Conservation (phyloP, 345 rosid species). For the Firmiana major region DNA sequence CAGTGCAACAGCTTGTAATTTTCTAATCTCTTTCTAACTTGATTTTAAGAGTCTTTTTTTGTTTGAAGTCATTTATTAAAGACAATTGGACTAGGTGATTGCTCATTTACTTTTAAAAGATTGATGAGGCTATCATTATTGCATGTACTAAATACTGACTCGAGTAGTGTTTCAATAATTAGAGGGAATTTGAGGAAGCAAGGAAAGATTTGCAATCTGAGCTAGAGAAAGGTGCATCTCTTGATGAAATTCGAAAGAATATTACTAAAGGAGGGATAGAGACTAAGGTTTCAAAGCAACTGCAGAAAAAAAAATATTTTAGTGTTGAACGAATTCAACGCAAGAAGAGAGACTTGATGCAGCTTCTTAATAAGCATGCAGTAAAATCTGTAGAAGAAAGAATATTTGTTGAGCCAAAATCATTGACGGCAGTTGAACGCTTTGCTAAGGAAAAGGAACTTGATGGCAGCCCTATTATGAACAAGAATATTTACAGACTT, state of each 20-base stretch:
- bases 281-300: constrained; percentile 32
- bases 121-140: constrained; percentile 6
- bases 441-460: constrained; percentile 60
- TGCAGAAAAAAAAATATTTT: constrained; percentile 34
- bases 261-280: constrained; percentile 50
- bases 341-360: constrained; percentile 61
- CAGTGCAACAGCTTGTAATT: constrained; percentile 50
- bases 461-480: constrained; percentile 44
- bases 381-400: constrained; percentile 36
- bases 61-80: background rate
- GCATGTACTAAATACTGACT: constrained; percentile 8
- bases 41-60: constrained; percentile 5
- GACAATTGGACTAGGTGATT: background rate
- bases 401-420: constrained; percentile 42
- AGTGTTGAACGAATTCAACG: constrained; percentile 65
- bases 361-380: constrained; percentile 51
- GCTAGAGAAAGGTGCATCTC: constrained; percentile 47
- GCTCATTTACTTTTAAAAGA: background rate
- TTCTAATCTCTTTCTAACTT: constrained; percentile 11
- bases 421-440: constrained; percentile 55
- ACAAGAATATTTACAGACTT: constrained; percentile 68
- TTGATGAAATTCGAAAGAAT: constrained; percentile 53
- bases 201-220: constrained; percentile 60
- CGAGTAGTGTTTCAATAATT: constrained; percentile 11
- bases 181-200: constrained; percentile 74